Base-by-base conservation (phyloP, 257 asterid species). In the Jacaranda mimosifolia region DNA sequence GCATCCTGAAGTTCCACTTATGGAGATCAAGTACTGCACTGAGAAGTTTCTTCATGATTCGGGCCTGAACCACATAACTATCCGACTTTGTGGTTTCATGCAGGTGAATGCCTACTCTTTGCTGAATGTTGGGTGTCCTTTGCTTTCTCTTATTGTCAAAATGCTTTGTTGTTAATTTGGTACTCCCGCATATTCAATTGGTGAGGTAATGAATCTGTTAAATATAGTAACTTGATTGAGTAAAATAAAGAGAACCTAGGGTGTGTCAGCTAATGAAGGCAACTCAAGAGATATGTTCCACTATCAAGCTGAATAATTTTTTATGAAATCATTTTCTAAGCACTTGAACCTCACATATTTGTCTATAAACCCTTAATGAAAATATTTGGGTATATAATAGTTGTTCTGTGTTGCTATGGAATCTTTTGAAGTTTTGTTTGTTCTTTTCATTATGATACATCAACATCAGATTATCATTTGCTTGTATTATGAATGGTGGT, bases 51-150 rank as follows among this genome's bases (percentile, higher is more conserved):
- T 96, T 63, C 89, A 86, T 19, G 91, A 90, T 78, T 85, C 92
- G 12, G 99, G 97, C 82, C 59, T 90, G 66, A 93, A 91, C 87
- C 97, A 93, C 84, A 55, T 91, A n/a, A 73, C 84, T 32, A 93
- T 96, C 70, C 90, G 99, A 4, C 88, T 96, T n/a, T 96, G 99
- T 70, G 98, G 98, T 77, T 96, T 96, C 90, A 96, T 96, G 99
- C 99, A 96, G 97, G 99, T 91, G 84, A 52, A 40, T 79, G 70
- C 78, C 70, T 46, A 40, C 69, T 60, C 63, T 60, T 45, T 39
- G 70, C 40, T 79, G 14, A 10, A 68, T 7, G 32, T 18, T 77
- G 14, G 57, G 45, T 56, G 63, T 39, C 66, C 53, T 13, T 79
- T 58, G 10, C 21, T 76, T 56, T 72, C 21, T 72, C 43, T 53